Conservation (phyloP, 2,329 filamentous ascomycete genomes). For the Dryadomyces quercivorus region DNA sequence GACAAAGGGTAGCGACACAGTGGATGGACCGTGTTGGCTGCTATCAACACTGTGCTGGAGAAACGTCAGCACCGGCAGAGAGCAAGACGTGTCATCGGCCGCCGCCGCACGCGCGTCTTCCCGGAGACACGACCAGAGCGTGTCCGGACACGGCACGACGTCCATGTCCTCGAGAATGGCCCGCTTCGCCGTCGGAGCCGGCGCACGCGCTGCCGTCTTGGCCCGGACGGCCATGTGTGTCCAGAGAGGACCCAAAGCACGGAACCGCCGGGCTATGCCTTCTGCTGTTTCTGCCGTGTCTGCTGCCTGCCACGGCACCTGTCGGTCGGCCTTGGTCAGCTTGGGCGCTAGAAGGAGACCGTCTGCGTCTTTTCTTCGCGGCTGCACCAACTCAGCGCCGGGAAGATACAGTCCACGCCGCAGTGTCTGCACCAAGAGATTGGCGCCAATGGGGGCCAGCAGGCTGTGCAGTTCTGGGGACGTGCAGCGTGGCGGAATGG, state of each 20-base stretch:
- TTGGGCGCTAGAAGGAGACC: conserved; percentile 52
- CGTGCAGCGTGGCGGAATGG: conserved; percentile 28
- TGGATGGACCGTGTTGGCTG: neutral
- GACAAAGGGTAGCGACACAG: conserved; percentile 7
- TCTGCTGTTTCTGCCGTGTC: no score
- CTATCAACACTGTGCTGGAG: neutral
- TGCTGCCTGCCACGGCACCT: conserved; percentile 41
- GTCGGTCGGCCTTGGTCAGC: conserved; percentile 50
- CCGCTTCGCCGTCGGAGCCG: conserved; percentile 16
- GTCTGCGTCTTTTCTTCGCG: neutral
- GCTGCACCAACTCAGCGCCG: conserved; percentile 20
- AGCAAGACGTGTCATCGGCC: neutral
- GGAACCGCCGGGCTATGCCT: conserved; percentile 35
- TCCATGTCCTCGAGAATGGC: conserved; percentile 26
- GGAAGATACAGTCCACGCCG: conserved; percentile 50
- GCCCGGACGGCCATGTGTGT: conserved; percentile 26
- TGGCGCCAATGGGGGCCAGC: conserved; percentile 53
- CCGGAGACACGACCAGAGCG: conserved; percentile 2
- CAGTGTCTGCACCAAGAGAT: conserved; percentile 58
- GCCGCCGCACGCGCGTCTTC: neutral
- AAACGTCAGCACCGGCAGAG: conserved; percentile 8
- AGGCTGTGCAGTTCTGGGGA: conserved; percentile 32
- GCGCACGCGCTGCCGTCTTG: no score
- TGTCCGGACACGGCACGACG: conserved; percentile 9
- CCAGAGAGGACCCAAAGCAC: conserved; percentile 58